Conservation (phyloP, 2,329 filamentous ascomycete genomes). For the Alternaria alternata region DNA sequence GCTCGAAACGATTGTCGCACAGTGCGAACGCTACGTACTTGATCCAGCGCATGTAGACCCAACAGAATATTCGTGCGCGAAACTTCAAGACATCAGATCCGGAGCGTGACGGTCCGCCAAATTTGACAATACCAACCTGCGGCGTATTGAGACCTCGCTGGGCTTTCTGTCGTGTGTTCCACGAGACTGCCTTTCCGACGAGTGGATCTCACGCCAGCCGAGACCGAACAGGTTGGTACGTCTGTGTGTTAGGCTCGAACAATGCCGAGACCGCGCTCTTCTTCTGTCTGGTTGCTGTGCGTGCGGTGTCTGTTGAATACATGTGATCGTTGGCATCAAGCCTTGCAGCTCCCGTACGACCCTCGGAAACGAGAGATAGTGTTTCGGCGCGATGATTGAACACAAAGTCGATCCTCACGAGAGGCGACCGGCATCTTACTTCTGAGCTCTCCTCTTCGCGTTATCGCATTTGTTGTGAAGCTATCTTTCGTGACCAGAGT, state of each 20-base stretch:
- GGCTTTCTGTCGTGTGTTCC: slow-evolving; percentile 27
- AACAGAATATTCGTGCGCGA: slow-evolving; percentile 11
- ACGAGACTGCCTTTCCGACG: slow-evolving; percentile 62
- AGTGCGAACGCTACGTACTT: slow-evolving; percentile 35
- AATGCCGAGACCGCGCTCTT: slow-evolving; percentile 50
- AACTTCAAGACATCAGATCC: slow-evolving; percentile 36
- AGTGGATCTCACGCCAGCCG: slow-evolving; percentile 58
- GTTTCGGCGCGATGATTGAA: slow-evolving; percentile 48
- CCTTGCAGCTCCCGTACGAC: slow-evolving; percentile 44
- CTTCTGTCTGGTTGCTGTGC: slow-evolving; percentile 35
- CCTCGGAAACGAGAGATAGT: slow-evolving; percentile 16
- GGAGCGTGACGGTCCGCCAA: slow-evolving; percentile 52
- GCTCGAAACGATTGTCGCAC: slow-evolving; percentile 20
- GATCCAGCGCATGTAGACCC: slow-evolving; percentile 35
- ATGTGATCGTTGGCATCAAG: slow-evolving; percentile 43
- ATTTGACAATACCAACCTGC: slow-evolving; percentile 36
- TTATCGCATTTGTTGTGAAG: slow-evolving; percentile 55
- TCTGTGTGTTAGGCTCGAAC: slow-evolving; percentile 57
- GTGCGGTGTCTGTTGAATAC: slow-evolving; percentile 41
- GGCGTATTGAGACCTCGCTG: slow-evolving; percentile 63
- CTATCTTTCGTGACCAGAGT: slow-evolving; percentile 71
- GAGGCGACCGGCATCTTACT: slow-evolving; percentile 61
- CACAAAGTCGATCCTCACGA: slow-evolving; percentile 60
- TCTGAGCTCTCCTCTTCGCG: slow-evolving; percentile 57
- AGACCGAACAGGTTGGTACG: slow-evolving; percentile 40